Evolutionary conservation across 306 rosid species (phyloP).

Genomic region (Coriaria nepalensis): DNA sequence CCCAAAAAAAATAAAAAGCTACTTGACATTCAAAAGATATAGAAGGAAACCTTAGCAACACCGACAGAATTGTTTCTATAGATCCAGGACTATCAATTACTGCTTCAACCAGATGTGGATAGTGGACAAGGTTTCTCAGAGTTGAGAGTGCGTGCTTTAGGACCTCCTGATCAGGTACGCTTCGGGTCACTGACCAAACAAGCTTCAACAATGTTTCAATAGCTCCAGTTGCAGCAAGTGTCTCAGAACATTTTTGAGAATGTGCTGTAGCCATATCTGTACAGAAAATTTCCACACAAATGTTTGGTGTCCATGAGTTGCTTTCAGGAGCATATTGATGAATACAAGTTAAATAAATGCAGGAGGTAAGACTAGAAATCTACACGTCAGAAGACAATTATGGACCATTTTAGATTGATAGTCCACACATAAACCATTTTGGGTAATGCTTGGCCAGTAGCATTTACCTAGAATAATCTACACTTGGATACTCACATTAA

Average conservation of each 20-base stretch:
- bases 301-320: neutral
- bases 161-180: slow-evolving; percentile 83
- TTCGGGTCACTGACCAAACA: slow-evolving; percentile 63
- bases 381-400: too few species aligned
- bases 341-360: too few species aligned
- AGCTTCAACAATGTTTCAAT: slow-evolving; percentile 55
- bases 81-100: slow-evolving; percentile 39
- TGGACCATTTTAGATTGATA: too few species aligned
- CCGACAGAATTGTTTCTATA: slow-evolving; percentile 43
- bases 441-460: too few species aligned
- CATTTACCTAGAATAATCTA: too few species aligned
- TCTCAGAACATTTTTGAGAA: slow-evolving; percentile 85
- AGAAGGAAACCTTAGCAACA: slow-evolving; percentile 45
- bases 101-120: slow-evolving; percentile 54
- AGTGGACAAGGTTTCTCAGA: slow-evolving; percentile 70
- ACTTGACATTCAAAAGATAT: neutral
- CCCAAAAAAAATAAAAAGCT: neutral
- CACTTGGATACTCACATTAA: too few species aligned
- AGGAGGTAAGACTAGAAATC: too few species aligned
- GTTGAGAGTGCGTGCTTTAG: slow-evolving; percentile 65
- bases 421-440: too few species aligned
- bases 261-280: slow-evolving; percentile 75
- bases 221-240: slow-evolving; percentile 78
- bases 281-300: neutral
- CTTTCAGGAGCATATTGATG: neutral